These are phyloP conservation scores for Schizosaccharomyces pombe DNA, from an alignment of 805 yeast genomes.

Conservation along the genomic window DNA sequence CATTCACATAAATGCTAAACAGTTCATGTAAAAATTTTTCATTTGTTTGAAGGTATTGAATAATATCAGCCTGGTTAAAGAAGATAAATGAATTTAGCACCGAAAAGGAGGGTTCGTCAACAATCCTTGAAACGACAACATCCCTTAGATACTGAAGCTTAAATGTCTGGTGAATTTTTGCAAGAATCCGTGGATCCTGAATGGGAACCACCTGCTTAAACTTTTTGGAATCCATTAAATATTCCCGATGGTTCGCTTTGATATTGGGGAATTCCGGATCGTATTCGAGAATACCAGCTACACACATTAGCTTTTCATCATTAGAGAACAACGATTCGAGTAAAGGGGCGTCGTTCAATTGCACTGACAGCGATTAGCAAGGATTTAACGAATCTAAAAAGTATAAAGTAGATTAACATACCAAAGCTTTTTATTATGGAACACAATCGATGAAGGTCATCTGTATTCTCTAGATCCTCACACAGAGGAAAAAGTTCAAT, in stretches of 20 bases:
- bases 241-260: constrained; percentile 61
- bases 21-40: constrained; percentile 31
- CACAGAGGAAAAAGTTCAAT: constrained; percentile 29
- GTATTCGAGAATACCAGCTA: constrained; percentile 66
- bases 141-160: constrained; percentile 64
- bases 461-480: constrained; percentile 30
- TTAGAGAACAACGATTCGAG: constrained; percentile 30
- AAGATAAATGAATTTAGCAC: constrained; percentile 44
- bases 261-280: constrained; percentile 66
- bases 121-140: constrained; percentile 54
- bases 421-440: constrained; percentile 40
- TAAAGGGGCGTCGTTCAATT: constrained; percentile 45
- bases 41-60: constrained; percentile 32
- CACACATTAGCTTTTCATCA: constrained; percentile 29
- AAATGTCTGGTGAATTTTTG: constrained; percentile 48
- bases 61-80: constrained; percentile 42
- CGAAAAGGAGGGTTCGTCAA: constrained; percentile 60
- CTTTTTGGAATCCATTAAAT: constrained; percentile 29
- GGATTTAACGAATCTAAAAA: too few species aligned
- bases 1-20: constrained; percentile 28
- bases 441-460: constrained; percentile 40
- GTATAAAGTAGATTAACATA: too few species aligned
- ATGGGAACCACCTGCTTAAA: constrained; percentile 56
- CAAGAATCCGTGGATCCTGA: constrained; percentile 24
- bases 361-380: too few species aligned